Evolutionary conservation across 1,139 yeast genomes (phyloP).

Genomic region (Kodamaea suecica): DNA sequence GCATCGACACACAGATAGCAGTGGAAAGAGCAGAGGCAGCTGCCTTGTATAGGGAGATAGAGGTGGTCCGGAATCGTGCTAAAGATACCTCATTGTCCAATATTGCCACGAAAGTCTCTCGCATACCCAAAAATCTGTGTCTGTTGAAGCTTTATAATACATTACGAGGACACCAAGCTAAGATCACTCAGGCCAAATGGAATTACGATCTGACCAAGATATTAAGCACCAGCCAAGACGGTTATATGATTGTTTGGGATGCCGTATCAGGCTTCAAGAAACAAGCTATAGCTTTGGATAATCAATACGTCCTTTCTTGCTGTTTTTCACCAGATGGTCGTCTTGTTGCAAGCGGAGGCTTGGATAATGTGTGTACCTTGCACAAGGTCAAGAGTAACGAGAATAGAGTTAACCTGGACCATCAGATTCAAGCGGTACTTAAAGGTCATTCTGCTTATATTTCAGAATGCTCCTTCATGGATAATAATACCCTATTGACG

Average conservation of each 20-base stretch:
- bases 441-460: slow-evolving; percentile 85
- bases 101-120: slow-evolving; percentile 29
- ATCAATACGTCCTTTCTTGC: slow-evolving; percentile 77
- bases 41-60: slow-evolving; percentile 47
- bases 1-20: slow-evolving; percentile 21
- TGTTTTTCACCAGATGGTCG: slow-evolving; percentile 66
- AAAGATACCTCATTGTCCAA: slow-evolving; percentile 47
- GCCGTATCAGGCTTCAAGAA: slow-evolving; percentile 68
- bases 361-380: slow-evolving; percentile 74
- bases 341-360: slow-evolving; percentile 76
- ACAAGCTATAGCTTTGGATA: slow-evolving; percentile 66
- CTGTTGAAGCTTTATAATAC: slow-evolving; percentile 38
- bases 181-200: slow-evolving; percentile 71
- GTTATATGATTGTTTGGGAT: slow-evolving; percentile 83
- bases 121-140: slow-evolving; percentile 31
- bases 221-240: slow-evolving; percentile 82
- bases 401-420: slow-evolving; percentile 2
- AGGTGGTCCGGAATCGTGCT: slow-evolving; percentile 36
- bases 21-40: slow-evolving; percentile 47
- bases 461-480: slow-evolving; percentile 67
- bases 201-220: slow-evolving; percentile 55
- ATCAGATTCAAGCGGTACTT: slow-evolving; percentile 45
- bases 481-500: slow-evolving; percentile 57
- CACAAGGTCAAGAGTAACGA: slow-evolving; percentile 42
- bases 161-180: slow-evolving; percentile 72